phyloP scores from a whole-genome alignment of 2,329 filamentous ascomycete genomes.

The Colletotrichum ledebouriae region DNA sequence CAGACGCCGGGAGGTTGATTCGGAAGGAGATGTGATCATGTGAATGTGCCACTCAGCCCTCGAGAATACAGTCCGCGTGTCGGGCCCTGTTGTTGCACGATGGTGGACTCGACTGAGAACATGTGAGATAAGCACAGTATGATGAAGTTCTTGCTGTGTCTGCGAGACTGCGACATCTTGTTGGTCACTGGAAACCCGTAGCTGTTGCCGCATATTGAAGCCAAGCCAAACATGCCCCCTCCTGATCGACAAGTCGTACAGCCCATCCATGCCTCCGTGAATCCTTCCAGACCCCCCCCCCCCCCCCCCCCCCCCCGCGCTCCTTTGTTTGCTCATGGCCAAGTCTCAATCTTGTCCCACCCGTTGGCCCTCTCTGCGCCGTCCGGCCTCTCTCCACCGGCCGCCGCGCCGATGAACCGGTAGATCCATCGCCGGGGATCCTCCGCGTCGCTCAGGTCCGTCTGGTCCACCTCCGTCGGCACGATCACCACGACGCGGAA shows the following conservation, averaged over 20 bases:
- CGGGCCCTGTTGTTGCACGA: conserved; percentile 12
- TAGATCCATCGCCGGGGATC: conserved; percentile 76
- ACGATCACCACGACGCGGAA: conserved; percentile 88
- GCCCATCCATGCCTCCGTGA: neutral
- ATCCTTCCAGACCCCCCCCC: neutral
- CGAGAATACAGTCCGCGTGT: conserved; percentile 9
- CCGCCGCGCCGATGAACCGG: conserved; percentile 63
- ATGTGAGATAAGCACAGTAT: conserved; percentile 24
- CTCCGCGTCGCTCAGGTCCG: conserved; percentile 77
- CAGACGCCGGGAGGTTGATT: conserved; percentile 18
- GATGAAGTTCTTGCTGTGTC: conserved; percentile 16
- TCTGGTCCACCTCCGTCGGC: conserved; percentile 81
- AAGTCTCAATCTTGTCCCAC: conserved; percentile 80
- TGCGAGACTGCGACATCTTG: neutral
- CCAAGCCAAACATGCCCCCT: neutral
- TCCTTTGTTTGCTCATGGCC: conserved; percentile 62
- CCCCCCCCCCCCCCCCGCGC: too few species aligned
- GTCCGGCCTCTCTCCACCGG: conserved; percentile 47
- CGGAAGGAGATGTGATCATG: neutral
- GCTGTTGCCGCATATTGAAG: neutral
- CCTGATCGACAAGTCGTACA: neutral
- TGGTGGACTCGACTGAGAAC: conserved; percentile 25
- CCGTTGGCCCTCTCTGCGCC: conserved; percentile 50
- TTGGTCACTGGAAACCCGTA: neutral
- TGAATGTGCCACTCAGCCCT: neutral